Evolutionary conservation across 257 asterid genomes (phyloP).

Genomic region (Solanum appendiculatum): DNA sequence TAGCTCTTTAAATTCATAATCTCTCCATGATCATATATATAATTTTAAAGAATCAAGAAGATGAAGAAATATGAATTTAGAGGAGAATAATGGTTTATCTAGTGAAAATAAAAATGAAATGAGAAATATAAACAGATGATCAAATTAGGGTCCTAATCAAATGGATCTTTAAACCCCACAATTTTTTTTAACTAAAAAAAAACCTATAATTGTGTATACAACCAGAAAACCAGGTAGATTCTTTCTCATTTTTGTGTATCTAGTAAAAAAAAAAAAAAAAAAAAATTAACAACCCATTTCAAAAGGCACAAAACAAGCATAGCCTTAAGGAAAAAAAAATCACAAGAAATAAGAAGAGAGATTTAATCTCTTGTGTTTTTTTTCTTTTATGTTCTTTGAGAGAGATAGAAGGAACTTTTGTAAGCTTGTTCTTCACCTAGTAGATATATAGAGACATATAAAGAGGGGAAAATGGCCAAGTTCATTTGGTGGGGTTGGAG

Average conservation of each 20-base stretch:
- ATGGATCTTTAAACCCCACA: neutral
- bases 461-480: neutral
- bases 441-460: neutral
- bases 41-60: neutral
- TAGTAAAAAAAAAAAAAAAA: neutral
- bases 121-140: neutral
- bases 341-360: neutral
- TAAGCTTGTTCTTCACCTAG: neutral
- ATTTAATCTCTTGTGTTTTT: neutral
- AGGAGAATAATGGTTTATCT: neutral
- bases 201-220: neutral
- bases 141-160: neutral
- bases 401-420: slow-evolving; percentile 32
- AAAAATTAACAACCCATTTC: neutral
- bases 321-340: neutral
- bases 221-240: neutral
- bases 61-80: neutral
- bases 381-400: slow-evolving; percentile 2
- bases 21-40: neutral
- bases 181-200: neutral
- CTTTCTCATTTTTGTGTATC: neutral
- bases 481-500: neutral
- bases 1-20: neutral
- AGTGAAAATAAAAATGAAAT: neutral
- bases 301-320: neutral